These are phyloP conservation scores for Ensete ventricosum DNA, from an alignment of 176 grass and related monocot genomes.

Conservation along the genomic window DNA sequence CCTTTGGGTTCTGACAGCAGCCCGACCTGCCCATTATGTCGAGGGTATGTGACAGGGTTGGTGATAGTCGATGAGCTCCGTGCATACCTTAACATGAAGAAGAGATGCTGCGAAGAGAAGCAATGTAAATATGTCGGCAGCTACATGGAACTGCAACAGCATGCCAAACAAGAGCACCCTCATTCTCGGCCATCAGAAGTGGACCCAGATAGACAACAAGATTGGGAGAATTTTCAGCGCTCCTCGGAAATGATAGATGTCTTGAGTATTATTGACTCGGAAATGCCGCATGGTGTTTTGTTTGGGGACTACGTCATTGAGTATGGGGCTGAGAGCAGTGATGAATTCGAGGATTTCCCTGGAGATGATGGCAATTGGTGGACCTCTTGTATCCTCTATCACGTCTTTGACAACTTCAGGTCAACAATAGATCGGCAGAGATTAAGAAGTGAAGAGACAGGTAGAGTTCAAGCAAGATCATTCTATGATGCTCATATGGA, in stretches of 20 bases:
- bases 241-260: constrained; percentile 13
- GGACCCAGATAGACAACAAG: constrained; percentile 9
- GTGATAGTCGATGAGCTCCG: constrained; percentile 1
- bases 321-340: constrained; percentile 3
- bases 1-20: neutral
- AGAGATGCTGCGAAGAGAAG: constrained; percentile 16
- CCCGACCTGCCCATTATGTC: constrained; percentile 5
- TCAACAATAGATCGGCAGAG: constrained; percentile 1
- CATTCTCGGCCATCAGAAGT: constrained; percentile 10
- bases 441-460: constrained; percentile 7
- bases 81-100: constrained; percentile 10
- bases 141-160: constrained; percentile 18
- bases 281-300: constrained; percentile 10
- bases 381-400: constrained; percentile 20
- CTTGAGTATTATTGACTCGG: constrained; percentile 7
- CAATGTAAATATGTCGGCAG: constrained; percentile 3
- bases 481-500: constrained; percentile 10
- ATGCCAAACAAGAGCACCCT: constrained; percentile 19
- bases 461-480: neutral
- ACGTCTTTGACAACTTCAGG: constrained; percentile 17
- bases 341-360: constrained; percentile 27
- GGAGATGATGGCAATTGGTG: constrained; percentile 19
- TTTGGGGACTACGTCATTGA: constrained; percentile 9
- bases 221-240: constrained; percentile 17
- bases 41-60: constrained; percentile 10